Evolutionary conservation across 176 grass and related monocot genomes (phyloP), one percentile per base, ranked within the genome.

Genomic region (Oryza australiensis): DNA sequence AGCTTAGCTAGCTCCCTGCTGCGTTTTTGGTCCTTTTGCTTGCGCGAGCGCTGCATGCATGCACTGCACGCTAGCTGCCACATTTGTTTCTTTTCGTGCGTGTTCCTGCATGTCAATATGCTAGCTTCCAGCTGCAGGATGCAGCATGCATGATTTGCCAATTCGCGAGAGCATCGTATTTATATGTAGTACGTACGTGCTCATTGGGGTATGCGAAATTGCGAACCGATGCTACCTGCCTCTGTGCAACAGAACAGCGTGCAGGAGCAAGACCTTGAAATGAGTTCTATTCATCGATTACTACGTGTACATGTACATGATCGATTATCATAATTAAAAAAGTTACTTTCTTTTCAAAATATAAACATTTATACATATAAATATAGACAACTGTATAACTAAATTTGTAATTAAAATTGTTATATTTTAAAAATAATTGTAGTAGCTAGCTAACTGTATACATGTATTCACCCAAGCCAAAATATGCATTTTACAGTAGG

Each of bases 21-120:
- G 53, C 81, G 62, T 9, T 74, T 74, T 83, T 75, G 81, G 60
- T 38, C 29, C n/a, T 67, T 15, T 67, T 84, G 23, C 64, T 38
- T 67, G 27, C 23, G 29, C 9, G 49, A 20, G 55, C 55, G 18
- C 53, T 57, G 53, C 26, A 62, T 35, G 40, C 69, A 51, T 53
- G 81, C 70, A 51, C 48, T 51, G 48, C 51, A 55, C 49, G 16
- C 51, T 22, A 55, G 55, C 55, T 75, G 11, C 9, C 15, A 30
- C 45, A 28, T 5, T 73, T 32, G 41, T 53, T 73, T 53, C 45
- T 72, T 45, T 72, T 16, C 13, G 40, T 51, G 26, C 37, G 37
- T 48, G 41, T 27, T 72, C 26, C 5, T 28, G 13, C 41, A 37
- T 29, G 4, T 45, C 15, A 23, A 49, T 49, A 49, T 18, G 18